phyloP scores from a whole-genome alignment of 73 alveolate genomes.

The Paramecium pentaurelia region DNA sequence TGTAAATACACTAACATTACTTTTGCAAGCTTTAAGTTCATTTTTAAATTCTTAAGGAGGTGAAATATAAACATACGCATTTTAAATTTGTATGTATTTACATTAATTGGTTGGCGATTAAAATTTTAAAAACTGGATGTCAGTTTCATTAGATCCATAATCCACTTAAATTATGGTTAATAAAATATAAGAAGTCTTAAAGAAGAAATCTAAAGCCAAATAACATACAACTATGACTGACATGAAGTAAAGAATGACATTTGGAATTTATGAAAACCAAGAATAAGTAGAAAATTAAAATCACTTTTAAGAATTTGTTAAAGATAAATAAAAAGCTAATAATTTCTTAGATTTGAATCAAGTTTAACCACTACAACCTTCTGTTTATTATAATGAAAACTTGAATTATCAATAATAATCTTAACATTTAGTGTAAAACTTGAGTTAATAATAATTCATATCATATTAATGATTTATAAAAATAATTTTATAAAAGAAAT shows the following conservation, averaged over 20 bases:
- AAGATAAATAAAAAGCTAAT: conserved; percentile 16
- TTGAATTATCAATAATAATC: background rate
- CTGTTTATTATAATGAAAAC: background rate
- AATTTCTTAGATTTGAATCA: conserved; percentile 2
- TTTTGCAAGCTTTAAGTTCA: background rate
- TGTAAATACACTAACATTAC: background rate
- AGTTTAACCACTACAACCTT: background rate
- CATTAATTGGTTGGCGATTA: conserved; percentile 7
- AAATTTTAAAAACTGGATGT: conserved; percentile 29
- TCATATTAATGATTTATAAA: background rate
- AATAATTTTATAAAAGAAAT: background rate
- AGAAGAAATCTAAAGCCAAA: conserved; percentile 5
- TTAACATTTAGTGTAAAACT: background rate
- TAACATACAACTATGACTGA: background rate
- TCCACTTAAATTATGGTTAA: background rate
- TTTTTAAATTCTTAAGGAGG: background rate
- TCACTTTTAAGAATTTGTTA: conserved; percentile 13
- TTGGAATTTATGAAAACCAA: background rate
- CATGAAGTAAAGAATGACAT: conserved; percentile 8
- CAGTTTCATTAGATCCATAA: background rate
- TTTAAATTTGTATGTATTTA: background rate
- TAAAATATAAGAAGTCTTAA: background rate
- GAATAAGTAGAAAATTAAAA: background rate
- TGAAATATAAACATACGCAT: conserved; percentile 4
- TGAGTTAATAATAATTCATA: background rate